Evolutionary conservation across 768 basidiomycete species (phyloP).

Genomic region (Plicaturopsis crispa): DNA sequence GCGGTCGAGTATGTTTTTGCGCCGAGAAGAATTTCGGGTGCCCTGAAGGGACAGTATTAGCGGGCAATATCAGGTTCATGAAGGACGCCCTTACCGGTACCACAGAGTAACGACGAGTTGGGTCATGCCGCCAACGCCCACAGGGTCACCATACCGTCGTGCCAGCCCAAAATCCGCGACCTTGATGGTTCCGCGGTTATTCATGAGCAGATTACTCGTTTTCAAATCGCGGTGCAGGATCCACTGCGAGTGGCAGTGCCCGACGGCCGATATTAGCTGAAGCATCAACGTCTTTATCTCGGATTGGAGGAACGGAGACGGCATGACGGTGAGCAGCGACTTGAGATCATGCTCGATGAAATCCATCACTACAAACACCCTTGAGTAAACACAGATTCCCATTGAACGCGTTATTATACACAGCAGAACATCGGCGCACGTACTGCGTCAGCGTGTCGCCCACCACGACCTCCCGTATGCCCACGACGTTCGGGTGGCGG

Average conservation of each 20-base stretch:
- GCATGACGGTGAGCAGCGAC: slow-evolving; percentile 90
- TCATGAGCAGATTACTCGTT: slow-evolving; percentile 97
- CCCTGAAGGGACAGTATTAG: slow-evolving; percentile 35
- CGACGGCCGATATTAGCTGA: slow-evolving; percentile 88
- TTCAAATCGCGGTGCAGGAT: slow-evolving; percentile 97
- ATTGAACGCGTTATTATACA: slow-evolving; percentile 3
- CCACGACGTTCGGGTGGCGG: slow-evolving; percentile 91
- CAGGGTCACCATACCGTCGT: slow-evolving; percentile 90
- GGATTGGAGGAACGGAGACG: slow-evolving; percentile 91
- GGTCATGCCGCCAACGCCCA: slow-evolving; percentile 95
- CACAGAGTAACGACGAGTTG: slow-evolving; percentile 97
- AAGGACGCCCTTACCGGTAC: slow-evolving; percentile 71
- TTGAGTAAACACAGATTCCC: slow-evolving; percentile 31
- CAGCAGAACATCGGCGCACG: slow-evolving; percentile 31
- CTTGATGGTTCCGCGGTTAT: slow-evolving; percentile 97
- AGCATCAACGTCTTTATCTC: slow-evolving; percentile 97
- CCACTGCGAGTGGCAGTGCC: slow-evolving; percentile 94
- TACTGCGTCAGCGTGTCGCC: slow-evolving; percentile 98
- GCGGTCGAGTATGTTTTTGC: slow-evolving; percentile 92
- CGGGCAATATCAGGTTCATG: slow-evolving; percentile 10
- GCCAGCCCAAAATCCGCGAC: slow-evolving; percentile 98
- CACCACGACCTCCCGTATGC: slow-evolving; percentile 95
- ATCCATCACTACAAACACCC: slow-evolving; percentile 99
- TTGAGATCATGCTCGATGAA: slow-evolving; percentile 99
- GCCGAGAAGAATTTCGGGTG: slow-evolving; percentile 92